Percentiles rank a stretch among this genome's conserved stretches.
phyloP scores from a whole-genome alignment of 73 alveolate genomes.

The Tetrahymena borealis region DNA sequence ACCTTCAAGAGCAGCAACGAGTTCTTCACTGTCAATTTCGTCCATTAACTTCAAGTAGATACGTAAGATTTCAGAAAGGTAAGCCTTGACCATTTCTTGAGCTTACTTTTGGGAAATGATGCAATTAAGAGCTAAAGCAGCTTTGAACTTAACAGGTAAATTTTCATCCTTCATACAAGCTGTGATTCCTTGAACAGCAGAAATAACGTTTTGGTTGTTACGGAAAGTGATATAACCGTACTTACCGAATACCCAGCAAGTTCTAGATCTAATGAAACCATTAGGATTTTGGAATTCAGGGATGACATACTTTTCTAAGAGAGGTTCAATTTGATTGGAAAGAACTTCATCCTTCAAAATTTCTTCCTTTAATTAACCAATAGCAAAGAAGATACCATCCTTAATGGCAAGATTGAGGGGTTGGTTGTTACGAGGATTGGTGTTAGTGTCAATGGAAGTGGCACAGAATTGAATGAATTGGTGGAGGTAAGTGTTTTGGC shows the following conservation, averaged over 20 bases:
- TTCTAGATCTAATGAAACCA: slow-evolving; percentile 67
- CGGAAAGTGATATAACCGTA: slow-evolving; percentile 51
- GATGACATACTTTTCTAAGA: slow-evolving; percentile 49
- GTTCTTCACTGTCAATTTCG: slow-evolving; percentile 74
- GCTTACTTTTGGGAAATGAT: slow-evolving; percentile 50
- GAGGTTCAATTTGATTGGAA: slow-evolving; percentile 2
- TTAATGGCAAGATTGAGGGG: slow-evolving; percentile 1
- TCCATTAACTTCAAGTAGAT: slow-evolving; percentile 64
- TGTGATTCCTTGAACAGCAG: slow-evolving; percentile 43
- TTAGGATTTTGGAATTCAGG: slow-evolving; percentile 58
- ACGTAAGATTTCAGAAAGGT: slow-evolving; percentile 49
- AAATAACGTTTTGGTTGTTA: slow-evolving; percentile 28
- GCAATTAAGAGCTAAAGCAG: slow-evolving; percentile 61
- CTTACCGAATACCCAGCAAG: slow-evolving; percentile 73
- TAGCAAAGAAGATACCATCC: slow-evolving; percentile 35
- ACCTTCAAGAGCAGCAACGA: slow-evolving; percentile 78
- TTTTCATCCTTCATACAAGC: slow-evolving; percentile 43
- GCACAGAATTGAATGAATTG: not conserved
- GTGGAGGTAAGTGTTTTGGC: not conserved
- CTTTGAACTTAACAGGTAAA: slow-evolving; percentile 72
- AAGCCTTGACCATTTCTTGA: slow-evolving; percentile 50
- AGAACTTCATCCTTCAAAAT: slow-evolving; percentile 15
- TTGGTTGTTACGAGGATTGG: not conserved
- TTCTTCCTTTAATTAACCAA: slow-evolving; percentile 7
- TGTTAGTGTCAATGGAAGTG: not conserved